Evolutionary conservation across 2,329 filamentous ascomycete genomes (phyloP).

Genomic region (Ophiobolus disseminans): DNA sequence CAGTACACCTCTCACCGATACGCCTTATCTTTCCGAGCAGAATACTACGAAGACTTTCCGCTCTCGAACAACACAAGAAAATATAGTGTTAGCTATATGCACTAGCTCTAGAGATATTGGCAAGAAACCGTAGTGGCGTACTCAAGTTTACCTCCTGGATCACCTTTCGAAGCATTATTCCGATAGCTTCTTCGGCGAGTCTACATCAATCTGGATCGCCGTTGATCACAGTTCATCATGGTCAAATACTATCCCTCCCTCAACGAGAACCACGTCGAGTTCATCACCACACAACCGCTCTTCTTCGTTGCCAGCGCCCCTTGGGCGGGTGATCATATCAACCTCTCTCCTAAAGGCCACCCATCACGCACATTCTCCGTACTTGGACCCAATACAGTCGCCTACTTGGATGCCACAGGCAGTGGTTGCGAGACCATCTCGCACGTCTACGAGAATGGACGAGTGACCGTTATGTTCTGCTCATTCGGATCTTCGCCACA

Average conservation of each 20-base stretch:
- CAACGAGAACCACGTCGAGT: constrained; percentile 63
- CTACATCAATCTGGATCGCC: too few species aligned
- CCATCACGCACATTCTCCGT: constrained; percentile 68
- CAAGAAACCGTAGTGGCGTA: too few species aligned
- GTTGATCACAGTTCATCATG: too few species aligned
- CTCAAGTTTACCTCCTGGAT: too few species aligned
- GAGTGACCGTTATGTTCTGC: constrained; percentile 77
- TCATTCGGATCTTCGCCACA: constrained; percentile 66
- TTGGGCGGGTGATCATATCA: constrained; percentile 71
- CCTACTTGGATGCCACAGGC: constrained; percentile 77
- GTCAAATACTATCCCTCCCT: constrained; percentile 65
- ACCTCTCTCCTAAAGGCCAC: constrained; percentile 78
- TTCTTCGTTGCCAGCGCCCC: constrained; percentile 80
- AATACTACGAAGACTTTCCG: too few species aligned
- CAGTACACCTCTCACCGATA: too few species aligned
- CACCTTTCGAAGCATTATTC: too few species aligned
- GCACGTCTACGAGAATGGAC: constrained; percentile 78
- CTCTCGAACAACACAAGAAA: too few species aligned
- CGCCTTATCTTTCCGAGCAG: too few species aligned
- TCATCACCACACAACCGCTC: constrained; percentile 71
- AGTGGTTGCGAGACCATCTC: constrained; percentile 78
- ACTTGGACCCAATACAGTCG: constrained; percentile 64
- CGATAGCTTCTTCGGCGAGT: too few species aligned
- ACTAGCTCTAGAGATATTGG: too few species aligned
- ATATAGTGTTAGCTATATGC: too few species aligned